Base-by-base conservation (phyloP, 805 yeast species). In the Zygosaccharomyces lentus region DNA sequence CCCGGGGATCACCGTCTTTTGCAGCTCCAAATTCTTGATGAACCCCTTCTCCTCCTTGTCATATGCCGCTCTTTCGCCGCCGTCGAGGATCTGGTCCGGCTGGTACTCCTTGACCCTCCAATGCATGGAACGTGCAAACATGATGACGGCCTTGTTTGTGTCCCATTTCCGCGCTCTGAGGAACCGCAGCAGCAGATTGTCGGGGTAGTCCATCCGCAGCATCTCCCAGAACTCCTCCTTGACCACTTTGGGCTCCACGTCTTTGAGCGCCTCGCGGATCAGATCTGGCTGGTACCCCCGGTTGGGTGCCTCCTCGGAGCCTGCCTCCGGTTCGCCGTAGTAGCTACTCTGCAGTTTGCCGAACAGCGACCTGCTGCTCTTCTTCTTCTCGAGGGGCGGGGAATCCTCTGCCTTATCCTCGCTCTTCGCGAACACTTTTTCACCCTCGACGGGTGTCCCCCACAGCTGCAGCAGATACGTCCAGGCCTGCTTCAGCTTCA, bases 111-210 rank as follows among this genome's bases (percentile, higher is more conserved):
- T 72, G 12, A 70, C 51, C 61, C 97, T 80, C 96, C 96, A 90
- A 50, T 76, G 72, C 54, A 87, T 63, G 5, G 95, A 82, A 50
- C 76, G 72, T n/a, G 82, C 73, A 41, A 87, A 59, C 95, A 89
- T 88, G 16, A 71, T 70, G 46, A 86, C 62, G 0, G 88, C 74
- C 58, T 81, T 78, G 54, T 80, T 82, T 17, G 81, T 73, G 53
- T 84, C 80, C 82, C 88, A 88, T 67, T 88, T 88, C 67, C 96
- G 81, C 31, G 96, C 96, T 55, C 96, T 75, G 21, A 87, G 67
- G 58, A 84, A 90, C 57, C 95, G 76, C 58, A 90, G 72, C 25
- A 87, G 41, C 54, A 82, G 66, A 56, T 85, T 83, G 65, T 93
- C 99, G 2, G 95, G 85, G 38, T 82, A 74, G 63, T 91, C 98